phyloP scores from a whole-genome alignment of 1,284 basidiomycete species.

The Heterobasidion irregulare region DNA sequence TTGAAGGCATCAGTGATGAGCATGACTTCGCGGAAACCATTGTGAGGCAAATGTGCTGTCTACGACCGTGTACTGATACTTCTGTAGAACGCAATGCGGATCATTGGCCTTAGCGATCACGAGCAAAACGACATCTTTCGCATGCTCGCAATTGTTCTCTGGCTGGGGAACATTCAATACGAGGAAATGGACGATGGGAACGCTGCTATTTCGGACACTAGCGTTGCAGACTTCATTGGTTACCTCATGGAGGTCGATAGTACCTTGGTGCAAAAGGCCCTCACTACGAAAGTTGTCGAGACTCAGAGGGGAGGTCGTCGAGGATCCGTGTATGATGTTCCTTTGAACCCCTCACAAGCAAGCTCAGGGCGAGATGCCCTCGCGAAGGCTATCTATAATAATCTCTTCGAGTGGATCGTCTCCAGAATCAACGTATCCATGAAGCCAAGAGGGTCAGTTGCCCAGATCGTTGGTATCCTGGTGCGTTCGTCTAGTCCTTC shows the following conservation, averaged over 20 bases:
- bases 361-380: constrained; percentile 85
- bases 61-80: constrained; percentile 11
- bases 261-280: constrained; percentile 74
- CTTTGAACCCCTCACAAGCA: constrained; percentile 91
- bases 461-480: constrained; percentile 93
- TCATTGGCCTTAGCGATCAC: constrained; percentile 77
- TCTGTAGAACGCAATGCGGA: constrained; percentile 81
- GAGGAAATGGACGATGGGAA: constrained; percentile 88
- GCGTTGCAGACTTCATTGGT: constrained; percentile 92
- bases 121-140: constrained; percentile 94
- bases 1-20: constrained; percentile 86
- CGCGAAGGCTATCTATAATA: constrained; percentile 96
- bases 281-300: constrained; percentile 87
- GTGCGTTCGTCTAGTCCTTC: constrained; percentile 27
- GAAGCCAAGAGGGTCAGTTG: constrained; percentile 70
- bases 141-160: constrained; percentile 88
- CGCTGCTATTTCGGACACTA: constrained; percentile 72
- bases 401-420: constrained; percentile 99
- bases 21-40: constrained; percentile 87
- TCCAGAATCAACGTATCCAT: constrained; percentile 94
- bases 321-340: constrained; percentile 95
- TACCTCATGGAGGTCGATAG: constrained; percentile 91
- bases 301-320: constrained; percentile 87
- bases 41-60: constrained; percentile 34
- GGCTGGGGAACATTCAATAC: constrained; percentile 96